Base-by-base conservation (phyloP, 2,329 filamentous ascomycete genomes). In the Fonsecaea nubica region DNA sequence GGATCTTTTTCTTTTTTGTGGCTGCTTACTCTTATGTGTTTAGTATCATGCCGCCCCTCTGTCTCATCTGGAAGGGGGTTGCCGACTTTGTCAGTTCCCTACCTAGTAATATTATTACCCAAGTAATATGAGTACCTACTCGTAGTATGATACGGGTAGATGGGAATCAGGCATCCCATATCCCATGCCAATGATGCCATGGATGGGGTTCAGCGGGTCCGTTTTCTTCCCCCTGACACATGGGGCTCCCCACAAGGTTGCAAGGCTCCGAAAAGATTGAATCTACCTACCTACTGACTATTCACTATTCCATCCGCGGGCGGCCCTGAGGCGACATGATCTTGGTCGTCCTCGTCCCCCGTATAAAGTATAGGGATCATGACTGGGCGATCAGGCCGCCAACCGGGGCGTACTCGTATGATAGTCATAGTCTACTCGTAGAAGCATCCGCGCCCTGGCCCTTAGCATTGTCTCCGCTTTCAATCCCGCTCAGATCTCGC, bases 401-500 rank as follows among this genome's bases (percentile, higher is more conserved):
- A 18, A 45, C n/a, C 1, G 18, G 7, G 40, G 38, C 30, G 3
- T 32, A 32, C 30, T 32, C 30, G 30, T 32, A 32, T 32, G 40
- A 5, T n/a, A 15, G 12, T 45, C 5, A 45, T 45, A 6, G 40
- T 45, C 15, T 7, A 45, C 9, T 18, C 25, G 25, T 50, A 50
- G 45, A 50, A 30, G 45, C 25, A 12, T 50, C 45, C 18, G 21
- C 21, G 18, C 45, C 12, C 45, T 30, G 18, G n/a, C n/a, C n/a
- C 42, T 21, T 50, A 3, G 15, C 35, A 8, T 30, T 50, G 7
- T 38, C 30, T 15, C 40, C 58, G 6, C 32, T 15, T 42, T 62
- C 58, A 42, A 62, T 55, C 4, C 21, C 48, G 8, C n/a, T 13
- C 4, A 35, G 32, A 42, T 62, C 58, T 9, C 33, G 25, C 18